Percentiles rank a stretch among this genome's conserved stretches.
phyloP scores from a whole-genome alignment of 1,284 basidiomycete genomes.

The Moesziomyces sp. region DNA sequence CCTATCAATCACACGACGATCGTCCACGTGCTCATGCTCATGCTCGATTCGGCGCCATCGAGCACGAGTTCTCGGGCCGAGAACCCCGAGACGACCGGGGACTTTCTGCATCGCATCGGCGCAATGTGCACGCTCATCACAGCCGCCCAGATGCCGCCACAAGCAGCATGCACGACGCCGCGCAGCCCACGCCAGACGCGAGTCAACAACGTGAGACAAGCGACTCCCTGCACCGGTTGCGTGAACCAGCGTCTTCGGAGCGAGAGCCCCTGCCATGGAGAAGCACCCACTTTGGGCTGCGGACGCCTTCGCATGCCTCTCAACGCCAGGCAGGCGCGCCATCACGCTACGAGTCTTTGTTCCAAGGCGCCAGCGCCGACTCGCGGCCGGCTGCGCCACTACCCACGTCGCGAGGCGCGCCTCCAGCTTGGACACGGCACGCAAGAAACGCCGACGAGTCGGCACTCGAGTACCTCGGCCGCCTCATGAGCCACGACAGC shows the following conservation, averaged over 20 bases:
- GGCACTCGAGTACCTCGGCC: slow-evolving; percentile 39
- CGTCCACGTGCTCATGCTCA: too few species aligned
- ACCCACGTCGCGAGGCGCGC: background rate
- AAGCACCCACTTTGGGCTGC: slow-evolving; percentile 21
- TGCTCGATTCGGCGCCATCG: too few species aligned
- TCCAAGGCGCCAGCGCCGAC: background rate
- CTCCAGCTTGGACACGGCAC: slow-evolving; percentile 2
- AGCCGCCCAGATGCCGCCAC: too few species aligned
- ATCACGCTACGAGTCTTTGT: slow-evolving; percentile 22
- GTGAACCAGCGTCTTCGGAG: background rate
- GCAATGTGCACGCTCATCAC: too few species aligned
- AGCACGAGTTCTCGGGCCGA: too few species aligned
- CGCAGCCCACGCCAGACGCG: background rate
- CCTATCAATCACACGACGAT: too few species aligned
- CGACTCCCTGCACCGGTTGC: background rate
- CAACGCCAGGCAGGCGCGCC: slow-evolving; percentile 7
- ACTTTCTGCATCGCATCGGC: too few species aligned
- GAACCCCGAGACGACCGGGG: too few species aligned
- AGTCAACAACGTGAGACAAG: slow-evolving; percentile 1
- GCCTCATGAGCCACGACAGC: slow-evolving; percentile 38
- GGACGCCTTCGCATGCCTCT: slow-evolving; percentile 5
- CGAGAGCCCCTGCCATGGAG: slow-evolving; percentile 11
- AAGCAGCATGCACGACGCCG: too few species aligned
- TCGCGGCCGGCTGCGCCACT: background rate
- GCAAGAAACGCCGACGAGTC: slow-evolving; percentile 27